Evolutionary conservation across 1,139 yeast genomes (phyloP).

Genomic region (Pichia sp.): DNA sequence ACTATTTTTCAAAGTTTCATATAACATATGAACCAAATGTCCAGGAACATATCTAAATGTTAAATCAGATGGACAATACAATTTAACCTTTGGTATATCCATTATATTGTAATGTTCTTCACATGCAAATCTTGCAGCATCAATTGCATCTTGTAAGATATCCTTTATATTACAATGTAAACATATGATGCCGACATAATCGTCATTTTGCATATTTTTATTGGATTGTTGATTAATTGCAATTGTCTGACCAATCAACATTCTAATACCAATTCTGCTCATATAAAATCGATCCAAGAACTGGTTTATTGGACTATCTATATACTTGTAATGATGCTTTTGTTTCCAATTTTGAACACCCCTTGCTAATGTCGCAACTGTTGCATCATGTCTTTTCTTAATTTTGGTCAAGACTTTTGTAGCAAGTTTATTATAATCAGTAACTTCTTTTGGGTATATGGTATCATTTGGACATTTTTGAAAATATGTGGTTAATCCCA

Average conservation of each 20-base stretch:
- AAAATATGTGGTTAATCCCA: conserved; percentile 44
- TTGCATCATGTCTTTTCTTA: conserved; percentile 84
- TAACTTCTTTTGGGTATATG: conserved; percentile 60
- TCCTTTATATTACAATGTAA: conserved; percentile 74
- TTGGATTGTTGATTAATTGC: conserved; percentile 66
- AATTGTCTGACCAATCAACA: conserved; percentile 85
- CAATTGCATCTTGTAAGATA: conserved; percentile 78
- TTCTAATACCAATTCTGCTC: conserved; percentile 82
- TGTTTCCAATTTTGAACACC: conserved; percentile 88
- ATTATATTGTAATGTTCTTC: conserved; percentile 81
- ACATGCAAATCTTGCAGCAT: conserved; percentile 79
- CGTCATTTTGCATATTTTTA: conserved; percentile 33
- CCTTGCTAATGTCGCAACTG: conserved; percentile 88
- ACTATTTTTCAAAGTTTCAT: conserved; percentile 79
- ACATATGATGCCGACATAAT: conserved; percentile 81
- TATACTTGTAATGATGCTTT: conserved; percentile 42
- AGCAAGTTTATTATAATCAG: conserved; percentile 62
- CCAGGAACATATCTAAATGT: conserved; percentile 87
- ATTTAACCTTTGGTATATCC: conserved; percentile 74
- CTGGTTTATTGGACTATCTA: conserved; percentile 62
- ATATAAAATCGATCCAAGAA: conserved; percentile 78
- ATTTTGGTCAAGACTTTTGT: conserved; percentile 62
- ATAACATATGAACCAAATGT: conserved; percentile 80
- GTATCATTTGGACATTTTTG: conserved; percentile 47
- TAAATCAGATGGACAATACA: conserved; percentile 64